Conservation (phyloP, 495 filamentous ascomycete genomes). For the Astrothelium macrocarpum region DNA sequence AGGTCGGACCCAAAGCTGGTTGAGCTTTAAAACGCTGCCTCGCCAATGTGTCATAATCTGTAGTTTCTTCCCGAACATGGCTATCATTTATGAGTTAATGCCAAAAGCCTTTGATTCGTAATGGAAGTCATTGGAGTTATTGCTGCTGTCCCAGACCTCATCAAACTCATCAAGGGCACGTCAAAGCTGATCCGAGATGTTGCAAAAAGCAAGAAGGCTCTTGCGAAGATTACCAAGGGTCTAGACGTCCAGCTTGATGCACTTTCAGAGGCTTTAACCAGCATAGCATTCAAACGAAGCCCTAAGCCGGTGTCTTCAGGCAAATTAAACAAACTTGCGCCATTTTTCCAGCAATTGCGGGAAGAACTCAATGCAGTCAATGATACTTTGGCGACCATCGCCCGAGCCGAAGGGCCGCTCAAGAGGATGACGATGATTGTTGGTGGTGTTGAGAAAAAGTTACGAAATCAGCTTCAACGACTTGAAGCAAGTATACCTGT, state of each 20-base stretch:
- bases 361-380: neutral
- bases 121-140: neutral
- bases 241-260: neutral
- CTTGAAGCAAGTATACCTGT: neutral
- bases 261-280: neutral
- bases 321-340: neutral
- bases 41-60: too few relatives aligned
- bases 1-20: too few relatives aligned
- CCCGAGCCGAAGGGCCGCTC: neutral
- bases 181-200: neutral
- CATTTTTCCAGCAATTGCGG: neutral
- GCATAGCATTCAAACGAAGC: neutral
- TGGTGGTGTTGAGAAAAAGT: neutral
- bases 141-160: neutral
- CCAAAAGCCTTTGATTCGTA: neutral
- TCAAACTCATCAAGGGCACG: neutral
- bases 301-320: neutral
- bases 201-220: neutral
- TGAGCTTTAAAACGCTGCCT: too few relatives aligned
- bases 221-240: neutral
- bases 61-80: too few relatives aligned
- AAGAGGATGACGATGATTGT: slow-evolving; percentile 1
- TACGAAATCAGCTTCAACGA: neutral
- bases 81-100: too few relatives aligned
- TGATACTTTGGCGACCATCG: neutral